phyloP scores from a whole-genome alignment of 805 yeast species.

The Myxozyma neotropica region DNA sequence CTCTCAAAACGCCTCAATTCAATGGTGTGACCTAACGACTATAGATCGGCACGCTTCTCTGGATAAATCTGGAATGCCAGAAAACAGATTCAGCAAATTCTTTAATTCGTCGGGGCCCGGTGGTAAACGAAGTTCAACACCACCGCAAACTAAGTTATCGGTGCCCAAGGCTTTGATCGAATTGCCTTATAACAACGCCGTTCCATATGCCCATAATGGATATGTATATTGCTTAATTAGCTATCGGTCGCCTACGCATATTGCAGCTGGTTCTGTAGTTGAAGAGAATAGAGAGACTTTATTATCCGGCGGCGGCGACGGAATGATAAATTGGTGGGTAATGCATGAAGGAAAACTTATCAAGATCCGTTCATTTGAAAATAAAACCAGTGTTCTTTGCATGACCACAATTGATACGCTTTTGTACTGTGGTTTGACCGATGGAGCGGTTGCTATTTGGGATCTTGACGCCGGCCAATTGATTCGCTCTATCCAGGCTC shows the following conservation, averaged over 20 bases:
- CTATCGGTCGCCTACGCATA: slow-evolving; percentile 18
- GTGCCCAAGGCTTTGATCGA: slow-evolving; percentile 42
- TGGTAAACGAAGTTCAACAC: slow-evolving; percentile 44
- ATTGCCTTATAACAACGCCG: slow-evolving; percentile 64
- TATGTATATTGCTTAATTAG: slow-evolving; percentile 59
- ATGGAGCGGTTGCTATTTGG: slow-evolving; percentile 79
- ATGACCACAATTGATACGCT: slow-evolving; percentile 66
- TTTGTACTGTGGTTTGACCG: slow-evolving; percentile 78
- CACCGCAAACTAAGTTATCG: slow-evolving; percentile 36
- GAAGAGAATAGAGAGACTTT: slow-evolving; percentile 45
- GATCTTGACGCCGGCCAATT: slow-evolving; percentile 82
- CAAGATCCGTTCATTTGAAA: slow-evolving; percentile 14
- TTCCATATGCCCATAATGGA: slow-evolving; percentile 88
- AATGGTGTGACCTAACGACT: slow-evolving; percentile 58
- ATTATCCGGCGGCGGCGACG: slow-evolving; percentile 89
- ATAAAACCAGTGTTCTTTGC: slow-evolving; percentile 71
- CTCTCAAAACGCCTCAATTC: slow-evolving; percentile 86
- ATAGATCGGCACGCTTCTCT: slow-evolving; percentile 29
- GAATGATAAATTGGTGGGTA: slow-evolving; percentile 80
- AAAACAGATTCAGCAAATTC: slow-evolving; percentile 68
- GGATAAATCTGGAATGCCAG: slow-evolving; percentile 40
- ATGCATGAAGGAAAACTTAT: slow-evolving; percentile 37
- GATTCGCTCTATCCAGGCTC: slow-evolving; percentile 46
- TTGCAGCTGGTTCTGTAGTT: neutral
- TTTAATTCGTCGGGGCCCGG: slow-evolving; percentile 91